These are phyloP conservation scores for Tolypocladium amazonense DNA, from an alignment of 2,329 filamentous ascomycete genomes.

Conservation along the genomic window DNA sequence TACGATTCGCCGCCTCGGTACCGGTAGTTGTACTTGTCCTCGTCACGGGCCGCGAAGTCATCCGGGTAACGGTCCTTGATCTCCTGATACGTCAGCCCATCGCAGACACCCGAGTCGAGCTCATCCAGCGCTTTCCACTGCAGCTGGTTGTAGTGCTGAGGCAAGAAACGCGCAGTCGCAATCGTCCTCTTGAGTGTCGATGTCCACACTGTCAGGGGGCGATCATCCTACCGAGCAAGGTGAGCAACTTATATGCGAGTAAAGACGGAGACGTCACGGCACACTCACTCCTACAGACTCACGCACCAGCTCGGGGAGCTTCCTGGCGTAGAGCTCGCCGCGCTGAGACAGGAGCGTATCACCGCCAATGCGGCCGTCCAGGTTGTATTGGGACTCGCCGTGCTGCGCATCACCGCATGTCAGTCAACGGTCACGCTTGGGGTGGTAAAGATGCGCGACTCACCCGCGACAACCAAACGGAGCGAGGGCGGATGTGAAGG, in stretches of 20 bases:
- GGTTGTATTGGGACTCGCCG: constrained; percentile 87
- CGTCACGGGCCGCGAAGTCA: constrained; percentile 89
- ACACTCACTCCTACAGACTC: constrained; percentile 71
- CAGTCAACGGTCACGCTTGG: background rate
- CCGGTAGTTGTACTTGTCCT: constrained; percentile 99
- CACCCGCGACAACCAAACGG: constrained; percentile 91
- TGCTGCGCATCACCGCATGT: constrained; percentile 43
- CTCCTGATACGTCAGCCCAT: constrained; percentile 90
- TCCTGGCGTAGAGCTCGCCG: constrained; percentile 77
- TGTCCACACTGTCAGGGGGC: constrained; percentile 52
- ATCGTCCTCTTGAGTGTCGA: constrained; percentile 70
- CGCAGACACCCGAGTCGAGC: constrained; percentile 91
- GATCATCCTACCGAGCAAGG: constrained; percentile 36
- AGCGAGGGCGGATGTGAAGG: constrained; percentile 89
- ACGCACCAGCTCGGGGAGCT: constrained; percentile 73
- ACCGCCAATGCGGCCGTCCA: constrained; percentile 83
- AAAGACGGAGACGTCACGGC: background rate
- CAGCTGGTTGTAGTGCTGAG: constrained; percentile 76
- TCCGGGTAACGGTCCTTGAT: constrained; percentile 87
- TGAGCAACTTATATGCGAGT: background rate
- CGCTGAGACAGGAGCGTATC: constrained; percentile 80
- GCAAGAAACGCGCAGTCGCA: constrained; percentile 76
- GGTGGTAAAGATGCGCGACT: constrained; percentile 19
- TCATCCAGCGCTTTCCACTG: constrained; percentile 99
- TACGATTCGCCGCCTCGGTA: constrained; percentile 95